A percentile compares a stretch with the other conserved stretches of the same genome.
Conservation (phyloP, 2,329 filamentous ascomycete genomes). For the Paecilomyces fulvus region DNA sequence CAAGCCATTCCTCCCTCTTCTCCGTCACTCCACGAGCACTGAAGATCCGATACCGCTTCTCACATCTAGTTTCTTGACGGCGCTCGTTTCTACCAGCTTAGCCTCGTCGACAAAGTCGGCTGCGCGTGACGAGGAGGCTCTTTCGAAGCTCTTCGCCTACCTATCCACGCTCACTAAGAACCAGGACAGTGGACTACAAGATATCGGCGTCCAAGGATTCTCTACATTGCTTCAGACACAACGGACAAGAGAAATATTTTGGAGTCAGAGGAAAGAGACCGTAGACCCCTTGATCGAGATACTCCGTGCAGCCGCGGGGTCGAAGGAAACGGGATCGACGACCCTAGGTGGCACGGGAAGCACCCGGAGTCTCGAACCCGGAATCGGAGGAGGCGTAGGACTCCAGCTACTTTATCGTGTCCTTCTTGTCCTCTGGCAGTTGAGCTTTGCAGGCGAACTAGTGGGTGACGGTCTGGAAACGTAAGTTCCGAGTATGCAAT, state of each 20-base stretch:
- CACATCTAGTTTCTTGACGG: constrained; percentile 77
- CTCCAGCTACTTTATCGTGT: constrained; percentile 92
- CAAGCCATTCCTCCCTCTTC: constrained; percentile 73
- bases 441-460: constrained; percentile 73
- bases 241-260: constrained; percentile 72
- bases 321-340: constrained; percentile 57
- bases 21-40: constrained; percentile 73
- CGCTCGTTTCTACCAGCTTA: constrained; percentile 60
- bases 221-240: constrained; percentile 72
- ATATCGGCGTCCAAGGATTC: constrained; percentile 89
- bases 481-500: constrained; percentile 44
- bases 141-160: constrained; percentile 78
- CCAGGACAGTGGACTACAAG: constrained; percentile 81
- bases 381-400: constrained; percentile 67
- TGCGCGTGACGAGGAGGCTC: constrained; percentile 60
- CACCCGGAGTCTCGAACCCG: constrained; percentile 56
- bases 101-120: constrained; percentile 52
- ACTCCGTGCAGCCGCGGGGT: constrained; percentile 65
- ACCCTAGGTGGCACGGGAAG: constrained; percentile 48
- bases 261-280: constrained; percentile 82
- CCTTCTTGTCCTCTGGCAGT: constrained; percentile 87
- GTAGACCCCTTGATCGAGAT: constrained; percentile 74
- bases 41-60: constrained; percentile 85
- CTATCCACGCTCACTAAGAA: constrained; percentile 75
- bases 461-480: constrained; percentile 76